Percentiles rank a stretch among this genome's conserved stretches.
Evolutionary conservation across 2,329 filamentous ascomycete genomes (phyloP).

Genomic region (Arthrobotrys entomopaga): DNA sequence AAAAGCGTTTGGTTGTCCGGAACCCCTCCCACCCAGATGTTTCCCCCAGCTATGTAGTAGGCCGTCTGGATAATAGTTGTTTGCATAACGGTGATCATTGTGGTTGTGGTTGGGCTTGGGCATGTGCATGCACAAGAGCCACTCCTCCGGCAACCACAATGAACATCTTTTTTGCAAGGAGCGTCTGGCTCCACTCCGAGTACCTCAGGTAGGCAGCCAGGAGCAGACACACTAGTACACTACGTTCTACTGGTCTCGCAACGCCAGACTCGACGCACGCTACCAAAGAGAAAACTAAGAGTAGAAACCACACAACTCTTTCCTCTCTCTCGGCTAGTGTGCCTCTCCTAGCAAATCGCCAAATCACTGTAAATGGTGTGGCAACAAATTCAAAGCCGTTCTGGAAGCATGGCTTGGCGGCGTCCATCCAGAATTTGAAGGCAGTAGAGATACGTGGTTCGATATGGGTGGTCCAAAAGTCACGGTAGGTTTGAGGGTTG

Average conservation of each 20-base stretch:
- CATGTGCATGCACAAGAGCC: background rate
- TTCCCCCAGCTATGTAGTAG: background rate
- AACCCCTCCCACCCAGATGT: background rate
- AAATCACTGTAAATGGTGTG: background rate
- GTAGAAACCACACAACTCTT: background rate
- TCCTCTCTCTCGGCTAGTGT: background rate
- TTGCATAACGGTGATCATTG: background rate
- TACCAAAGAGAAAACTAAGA: background rate
- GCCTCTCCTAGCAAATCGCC: background rate
- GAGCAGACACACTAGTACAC: constrained; percentile 1
- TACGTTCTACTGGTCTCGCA: too few relatives aligned
- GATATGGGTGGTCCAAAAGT: background rate
- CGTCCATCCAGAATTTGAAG: background rate
- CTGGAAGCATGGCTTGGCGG: background rate
- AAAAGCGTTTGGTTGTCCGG: background rate
- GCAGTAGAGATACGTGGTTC: background rate
- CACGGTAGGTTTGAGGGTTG: background rate
- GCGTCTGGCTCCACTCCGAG: background rate
- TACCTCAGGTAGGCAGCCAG: background rate
- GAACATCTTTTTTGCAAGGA: background rate
- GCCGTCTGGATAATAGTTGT: constrained; percentile 1
- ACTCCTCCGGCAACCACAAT: background rate
- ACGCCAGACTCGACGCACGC: too few relatives aligned
- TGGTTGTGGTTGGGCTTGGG: constrained; percentile 2
- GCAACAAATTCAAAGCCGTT: background rate